Evolutionary conservation across 116 monocot genomes (phyloP), one percentile per base, ranked within the genome.

Genomic region (Papilionanthe hybrid): DNA sequence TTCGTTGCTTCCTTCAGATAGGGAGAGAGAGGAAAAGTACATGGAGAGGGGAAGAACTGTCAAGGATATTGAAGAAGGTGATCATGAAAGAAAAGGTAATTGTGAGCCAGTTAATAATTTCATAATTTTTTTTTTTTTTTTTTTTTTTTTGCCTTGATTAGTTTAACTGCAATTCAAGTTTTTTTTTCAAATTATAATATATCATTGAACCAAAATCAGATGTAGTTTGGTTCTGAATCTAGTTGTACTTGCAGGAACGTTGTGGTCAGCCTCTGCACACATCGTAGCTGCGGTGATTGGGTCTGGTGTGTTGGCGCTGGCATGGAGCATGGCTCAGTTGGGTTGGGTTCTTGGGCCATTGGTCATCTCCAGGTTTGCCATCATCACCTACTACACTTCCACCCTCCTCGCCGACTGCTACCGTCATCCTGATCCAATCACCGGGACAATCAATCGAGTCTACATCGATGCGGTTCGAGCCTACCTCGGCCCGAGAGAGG

Each of bases 281-380:
- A 89, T 89, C 20, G 89, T 84, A 0, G 76, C 89, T 0, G 89
- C 89, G 0, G 84, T 89, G 22, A 81, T 89, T 10, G 89, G 89
- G 2, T 89, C 89, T 1, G 89, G 89, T 0, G 89, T 86, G 28
- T 78, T 89, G 1, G 82, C 89, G 0, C 76, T 89, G 6, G 84
- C 89, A 45, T 89, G 89, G 89, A 89, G 86, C 11, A 79, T 89
- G 27, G 86, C 89, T 7, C 89, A 89, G 23, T 27, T 89, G 60
- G 89, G 89, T 1, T 89, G 89, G 89, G 74, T 86, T 13, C 69
- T 81, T 53, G 89, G 89, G 5, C 86, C 89, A 0, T 32, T 84
- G 28, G 86, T 77, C 9, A 63, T 89, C 60, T 30, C 86, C 1
- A 81, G 84, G 72, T 89, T 89, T 76, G 79, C 86, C 37, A 75